Evolutionary conservation across 805 yeast genomes (phyloP).

Genomic region (Saccharomycodes ludwigii): DNA sequence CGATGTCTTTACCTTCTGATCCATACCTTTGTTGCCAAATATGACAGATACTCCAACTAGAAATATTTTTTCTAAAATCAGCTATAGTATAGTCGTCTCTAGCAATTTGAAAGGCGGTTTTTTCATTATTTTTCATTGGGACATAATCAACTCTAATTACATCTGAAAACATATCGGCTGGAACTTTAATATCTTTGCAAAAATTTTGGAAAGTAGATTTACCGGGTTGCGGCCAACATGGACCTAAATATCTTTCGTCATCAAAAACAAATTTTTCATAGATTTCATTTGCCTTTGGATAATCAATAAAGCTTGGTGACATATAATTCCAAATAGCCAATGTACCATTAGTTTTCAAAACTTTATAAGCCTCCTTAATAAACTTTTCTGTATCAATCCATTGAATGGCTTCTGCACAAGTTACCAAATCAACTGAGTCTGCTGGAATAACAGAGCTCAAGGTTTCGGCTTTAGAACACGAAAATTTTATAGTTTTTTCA

Average conservation of each 20-base stretch:
- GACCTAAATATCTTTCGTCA: constrained; percentile 38
- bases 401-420: constrained; percentile 67
- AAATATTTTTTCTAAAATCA: constrained; percentile 37
- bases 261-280: constrained; percentile 40
- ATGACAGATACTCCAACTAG: constrained; percentile 59
- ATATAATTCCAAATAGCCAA: constrained; percentile 63
- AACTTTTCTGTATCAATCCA: constrained; percentile 50
- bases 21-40: constrained; percentile 38
- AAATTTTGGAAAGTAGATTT: constrained; percentile 34
- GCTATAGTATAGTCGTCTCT: constrained; percentile 32
- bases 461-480: constrained; percentile 17
- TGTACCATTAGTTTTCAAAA: constrained; percentile 47
- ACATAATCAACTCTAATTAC: constrained; percentile 25
- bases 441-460: constrained; percentile 10
- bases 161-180: constrained; percentile 31
- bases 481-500: constrained; percentile 13
- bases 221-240: constrained; percentile 67
- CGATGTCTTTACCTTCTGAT: constrained; percentile 30
- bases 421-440: constrained; percentile 48
- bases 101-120: constrained; percentile 24
- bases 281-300: constrained; percentile 43
- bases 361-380: constrained; percentile 35
- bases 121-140: constrained; percentile 14
- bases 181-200: constrained; percentile 32
- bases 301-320: constrained; percentile 48